Base-by-base conservation (phyloP, 495 filamentous ascomycete genomes). In the Trichoderma reesei region DNA sequence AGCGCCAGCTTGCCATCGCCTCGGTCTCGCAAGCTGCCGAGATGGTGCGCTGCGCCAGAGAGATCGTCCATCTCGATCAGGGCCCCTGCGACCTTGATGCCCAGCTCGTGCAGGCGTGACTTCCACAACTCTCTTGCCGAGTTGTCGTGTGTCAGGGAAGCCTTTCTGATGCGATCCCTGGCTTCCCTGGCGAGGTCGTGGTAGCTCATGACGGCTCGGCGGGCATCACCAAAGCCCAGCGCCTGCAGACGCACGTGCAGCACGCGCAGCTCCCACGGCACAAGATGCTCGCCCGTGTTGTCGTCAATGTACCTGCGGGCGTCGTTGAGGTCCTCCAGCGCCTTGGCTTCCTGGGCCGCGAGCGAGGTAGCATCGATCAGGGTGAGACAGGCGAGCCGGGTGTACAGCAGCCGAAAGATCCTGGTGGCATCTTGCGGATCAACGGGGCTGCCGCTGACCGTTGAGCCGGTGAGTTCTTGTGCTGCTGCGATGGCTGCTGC, bases 21-120 rank as follows among this genome's bases (percentile, higher is more conserved):
- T 13, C 68, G 66, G 16, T 73, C 71, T 1, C 67, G 67, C 26
- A 87, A 60, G 9, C 75, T 76, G 8, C 71, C 76, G 1, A 98
- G 75, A 68, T 91, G 88, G 56, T 85, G 73, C n/a, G 73, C 82
- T 2, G 92, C 94, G 8, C 86, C 88, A 61, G 85, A 83, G 2
- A 93, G 69, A 72, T 98, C 92, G 7, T 91, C 90, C 90, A 96
- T 96, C 76, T 97, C 92, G 4, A 96, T 81, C 62, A 98, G 71
- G 36, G 88, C 86, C 69, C 90, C 90, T 0, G 86, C 92, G 10
- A 90, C 89, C 59, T 88, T 74, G 10, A 96, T 72, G 0, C 92
- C 92, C 0, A 96, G 75, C 62, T 96, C 91, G 10, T 74, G 74
- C 5, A 96, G 74, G 46, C 94, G 66, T 1, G 73, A 73, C 67